phyloP scores from a whole-genome alignment of 2,329 filamentous ascomycete species.

The Paraphaeosphaeria minitans region DNA sequence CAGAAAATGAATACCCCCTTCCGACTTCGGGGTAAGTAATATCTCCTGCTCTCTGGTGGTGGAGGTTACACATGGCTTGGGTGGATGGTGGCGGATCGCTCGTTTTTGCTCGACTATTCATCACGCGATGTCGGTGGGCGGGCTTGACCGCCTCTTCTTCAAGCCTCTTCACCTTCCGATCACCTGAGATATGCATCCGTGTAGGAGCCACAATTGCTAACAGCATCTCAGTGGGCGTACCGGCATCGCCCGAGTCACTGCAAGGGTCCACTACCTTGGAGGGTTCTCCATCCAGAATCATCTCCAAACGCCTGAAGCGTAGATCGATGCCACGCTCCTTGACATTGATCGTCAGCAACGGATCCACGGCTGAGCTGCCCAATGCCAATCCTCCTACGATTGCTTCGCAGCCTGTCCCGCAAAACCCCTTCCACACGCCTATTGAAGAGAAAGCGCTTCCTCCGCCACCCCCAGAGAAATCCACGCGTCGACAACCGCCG shows the following conservation, averaged over 20 bases:
- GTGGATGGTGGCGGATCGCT: not conserved
- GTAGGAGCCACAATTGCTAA: slow-evolving; percentile 9
- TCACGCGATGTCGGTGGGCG: not conserved
- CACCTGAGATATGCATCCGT: not conserved
- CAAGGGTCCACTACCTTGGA: slow-evolving; percentile 26
- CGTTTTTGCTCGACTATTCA: not conserved
- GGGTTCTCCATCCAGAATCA: slow-evolving; percentile 31
- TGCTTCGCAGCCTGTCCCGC: slow-evolving; percentile 14
- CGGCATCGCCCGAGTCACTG: slow-evolving; percentile 19
- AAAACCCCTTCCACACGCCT: slow-evolving; percentile 20
- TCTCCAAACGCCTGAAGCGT: slow-evolving; percentile 41
- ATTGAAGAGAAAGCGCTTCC: slow-evolving; percentile 36
- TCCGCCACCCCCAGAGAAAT: slow-evolving; percentile 44
- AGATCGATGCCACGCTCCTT: slow-evolving; percentile 43
- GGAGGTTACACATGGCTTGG: not conserved
- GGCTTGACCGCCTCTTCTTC: not conserved
- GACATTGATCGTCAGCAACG: slow-evolving; percentile 43
- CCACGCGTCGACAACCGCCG: slow-evolving; percentile 22
- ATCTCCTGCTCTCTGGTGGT: slow-evolving; percentile 3
- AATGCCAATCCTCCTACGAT: slow-evolving; percentile 29
- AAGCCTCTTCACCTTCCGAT: not conserved
- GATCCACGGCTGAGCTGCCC: slow-evolving; percentile 43
- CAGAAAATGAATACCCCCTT: slow-evolving; percentile 36
- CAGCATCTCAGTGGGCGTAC: slow-evolving; percentile 23
- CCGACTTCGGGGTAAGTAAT: slow-evolving; percentile 41